A percentile compares a stretch with the other conserved stretches of the same genome.
These are phyloP conservation scores for Puccinia horiana DNA, from an alignment of 1,284 basidiomycete genomes.

Conservation along the genomic window DNA sequence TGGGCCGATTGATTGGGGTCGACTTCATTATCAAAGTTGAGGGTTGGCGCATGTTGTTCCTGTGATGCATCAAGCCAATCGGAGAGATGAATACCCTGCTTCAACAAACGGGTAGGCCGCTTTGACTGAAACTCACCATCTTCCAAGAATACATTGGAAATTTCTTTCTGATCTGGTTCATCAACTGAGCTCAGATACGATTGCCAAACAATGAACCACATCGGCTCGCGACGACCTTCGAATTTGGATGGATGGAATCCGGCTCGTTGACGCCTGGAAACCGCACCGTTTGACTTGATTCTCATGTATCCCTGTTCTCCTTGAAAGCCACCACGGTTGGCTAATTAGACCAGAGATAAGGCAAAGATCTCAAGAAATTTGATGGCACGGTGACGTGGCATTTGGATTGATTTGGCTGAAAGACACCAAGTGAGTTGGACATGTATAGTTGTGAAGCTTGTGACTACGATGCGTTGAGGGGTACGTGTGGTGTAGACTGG, in stretches of 20 bases:
- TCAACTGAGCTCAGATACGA: conserved; percentile 85
- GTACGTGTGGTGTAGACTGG: too few relatives aligned
- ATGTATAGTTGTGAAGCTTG: not conserved
- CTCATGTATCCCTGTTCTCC: conserved; percentile 84
- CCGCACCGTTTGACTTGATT: conserved; percentile 61
- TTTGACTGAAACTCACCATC: conserved; percentile 88
- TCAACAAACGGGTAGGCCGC: conserved; percentile 59
- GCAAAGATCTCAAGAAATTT: conserved; percentile 95
- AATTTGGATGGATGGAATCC: conserved; percentile 64
- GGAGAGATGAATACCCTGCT: conserved; percentile 56
- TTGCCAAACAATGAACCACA: conserved; percentile 93
- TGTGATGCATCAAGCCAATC: conserved; percentile 51
- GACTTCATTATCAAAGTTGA: conserved; percentile 10
- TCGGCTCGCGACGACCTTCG: conserved; percentile 70
- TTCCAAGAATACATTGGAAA: conserved; percentile 92
- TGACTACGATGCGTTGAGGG: too few relatives aligned
- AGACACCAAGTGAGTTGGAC: conserved; percentile 72
- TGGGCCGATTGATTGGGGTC: conserved; percentile 30
- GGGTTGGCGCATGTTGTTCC: conserved; percentile 37
- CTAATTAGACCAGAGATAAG: conserved; percentile 78
- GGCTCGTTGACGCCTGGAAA: conserved; percentile 57
- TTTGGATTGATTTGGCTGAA: too few relatives aligned
- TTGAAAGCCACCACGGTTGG: conserved; percentile 74
- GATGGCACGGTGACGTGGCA: conserved; percentile 82
- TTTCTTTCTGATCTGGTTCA: conserved; percentile 76